Base-by-base conservation (phyloP, 371 early-diverging fungal genomes). In the Mucor circinelloides region DNA sequence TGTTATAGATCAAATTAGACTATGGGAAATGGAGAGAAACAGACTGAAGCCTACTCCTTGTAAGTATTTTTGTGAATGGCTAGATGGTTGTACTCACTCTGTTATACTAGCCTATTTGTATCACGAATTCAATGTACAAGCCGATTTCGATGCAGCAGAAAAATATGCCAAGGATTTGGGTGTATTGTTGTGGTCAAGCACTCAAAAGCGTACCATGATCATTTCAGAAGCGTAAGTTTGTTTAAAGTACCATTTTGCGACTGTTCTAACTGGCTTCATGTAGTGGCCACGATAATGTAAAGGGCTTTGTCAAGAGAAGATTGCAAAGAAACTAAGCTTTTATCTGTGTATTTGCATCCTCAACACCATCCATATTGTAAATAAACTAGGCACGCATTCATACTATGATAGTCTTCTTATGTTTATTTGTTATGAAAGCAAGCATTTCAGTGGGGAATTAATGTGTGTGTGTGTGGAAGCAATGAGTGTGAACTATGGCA, bases 11-110 rank as follows among this genome's bases (percentile, higher is more conserved):
- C 99, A 99, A 79, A 94, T 99, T 32, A 84, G 92, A 36, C 78
- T 99, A 63, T 99, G 99, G 99, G 99, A 99, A 77, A 89, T 93
- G 80, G 99, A 99, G 75, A 87, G 94, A 69, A 95, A 99, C 68
- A 85, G 99, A 30, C 80, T 99, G 25, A 79, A 83, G 10, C 83
- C 89, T 6, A 78, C 74, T 13, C 54, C 77, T 73, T 81, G 86
- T 83, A 72, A 67, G 67, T 36, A 46, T 30, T 7, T 63, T 55
- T 34, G 28, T 36, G 1, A 36, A 13, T 13, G 2, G 13, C 2
- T 19, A 9, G 63, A 10, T 64, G 61, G 2, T 58, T 52, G n/a
- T 34, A 3, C 44, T 21, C 15, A 36, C 36, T 36, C 36, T 0
- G 13, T 36, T 38, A 27, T 30, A 2, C 66, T 77, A 64, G 93